Evolutionary conservation across 2,329 filamentous ascomycete species (phyloP).

Genomic region (Herpotrichia juniperi): DNA sequence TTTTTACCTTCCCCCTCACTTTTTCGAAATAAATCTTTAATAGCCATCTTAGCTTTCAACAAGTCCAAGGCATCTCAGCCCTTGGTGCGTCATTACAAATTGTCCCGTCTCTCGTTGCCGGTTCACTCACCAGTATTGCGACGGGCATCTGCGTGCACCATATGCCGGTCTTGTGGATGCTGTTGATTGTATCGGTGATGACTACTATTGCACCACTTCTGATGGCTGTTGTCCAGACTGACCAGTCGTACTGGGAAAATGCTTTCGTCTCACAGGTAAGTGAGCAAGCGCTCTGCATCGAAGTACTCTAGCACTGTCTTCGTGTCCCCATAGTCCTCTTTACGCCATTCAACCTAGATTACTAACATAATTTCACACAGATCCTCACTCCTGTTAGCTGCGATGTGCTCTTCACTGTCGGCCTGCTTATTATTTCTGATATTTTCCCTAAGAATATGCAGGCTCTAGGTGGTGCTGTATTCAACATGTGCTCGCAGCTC

Average conservation of each 20-base stretch:
- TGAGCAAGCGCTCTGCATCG: no score
- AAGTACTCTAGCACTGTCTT: no score
- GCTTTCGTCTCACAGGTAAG: no score
- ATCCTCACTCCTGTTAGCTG: slow-evolving; percentile 50
- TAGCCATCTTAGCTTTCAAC: slow-evolving; percentile 46
- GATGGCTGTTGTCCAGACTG: slow-evolving; percentile 59
- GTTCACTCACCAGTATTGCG: slow-evolving; percentile 50
- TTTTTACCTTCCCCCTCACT: not conserved
- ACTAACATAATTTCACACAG: slow-evolving; percentile 54
- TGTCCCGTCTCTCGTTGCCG: slow-evolving; percentile 47
- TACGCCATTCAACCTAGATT: no score
- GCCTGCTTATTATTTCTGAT: slow-evolving; percentile 60
- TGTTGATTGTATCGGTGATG: slow-evolving; percentile 49
- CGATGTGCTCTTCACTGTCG: slow-evolving; percentile 63
- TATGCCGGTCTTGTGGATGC: slow-evolving; percentile 49
- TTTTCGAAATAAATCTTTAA: no score
- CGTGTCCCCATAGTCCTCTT: no score
- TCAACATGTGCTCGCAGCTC: slow-evolving; percentile 64
- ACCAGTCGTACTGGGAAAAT: slow-evolving; percentile 59
- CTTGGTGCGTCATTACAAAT: slow-evolving; percentile 48
- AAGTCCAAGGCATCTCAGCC: slow-evolving; percentile 41
- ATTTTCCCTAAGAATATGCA: slow-evolving; percentile 63
- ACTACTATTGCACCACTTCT: slow-evolving; percentile 56
- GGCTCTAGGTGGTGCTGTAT: slow-evolving; percentile 65
- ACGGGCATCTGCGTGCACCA: slow-evolving; percentile 55